Percentiles rank a stretch among this genome's conserved stretches.
These are phyloP conservation scores for Schwanniomyces vanrijiae DNA, from an alignment of 805 yeast genomes.

Conservation along the genomic window DNA sequence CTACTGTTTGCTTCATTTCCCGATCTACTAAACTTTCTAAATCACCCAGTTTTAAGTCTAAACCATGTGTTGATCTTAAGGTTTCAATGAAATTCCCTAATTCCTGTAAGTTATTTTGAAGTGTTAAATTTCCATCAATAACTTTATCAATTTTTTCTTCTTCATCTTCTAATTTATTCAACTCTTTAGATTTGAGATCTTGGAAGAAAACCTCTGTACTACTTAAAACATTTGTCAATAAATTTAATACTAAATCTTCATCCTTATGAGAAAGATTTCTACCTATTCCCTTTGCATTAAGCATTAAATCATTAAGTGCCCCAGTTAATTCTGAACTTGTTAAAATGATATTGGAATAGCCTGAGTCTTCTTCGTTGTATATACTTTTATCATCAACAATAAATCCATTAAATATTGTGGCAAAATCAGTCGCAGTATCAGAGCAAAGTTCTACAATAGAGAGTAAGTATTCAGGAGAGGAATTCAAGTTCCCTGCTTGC, in stretches of 20 bases:
- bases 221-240: constrained; percentile 58
- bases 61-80: constrained; percentile 36
- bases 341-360: constrained; percentile 61
- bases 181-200: constrained; percentile 52
- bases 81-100: constrained; percentile 56
- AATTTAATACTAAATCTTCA: constrained; percentile 48
- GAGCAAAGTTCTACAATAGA: constrained; percentile 72
- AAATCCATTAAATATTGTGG: constrained; percentile 70
- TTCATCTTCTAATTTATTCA: constrained; percentile 54
- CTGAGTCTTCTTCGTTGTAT: constrained; percentile 43
- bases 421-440: constrained; percentile 73
- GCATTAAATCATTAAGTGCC: constrained; percentile 59
- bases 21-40: constrained; percentile 69
- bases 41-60: constrained; percentile 44
- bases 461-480: constrained; percentile 67
- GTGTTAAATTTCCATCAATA: constrained; percentile 69
- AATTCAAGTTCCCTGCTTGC: constrained; percentile 78
- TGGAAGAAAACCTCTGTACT: constrained; percentile 63
- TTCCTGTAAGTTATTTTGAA: constrained; percentile 68
- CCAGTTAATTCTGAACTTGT: constrained; percentile 63
- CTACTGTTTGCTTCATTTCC: constrained; percentile 73
- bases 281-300: constrained; percentile 69
- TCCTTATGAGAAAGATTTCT: constrained; percentile 53
- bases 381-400: constrained; percentile 70
- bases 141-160: constrained; percentile 72